A percentile compares a stretch with the other conserved stretches of the same genome.
These are phyloP conservation scores for Venturiaceae sp. DNA, from an alignment of 2,329 filamentous ascomycete genomes.

Conservation along the genomic window DNA sequence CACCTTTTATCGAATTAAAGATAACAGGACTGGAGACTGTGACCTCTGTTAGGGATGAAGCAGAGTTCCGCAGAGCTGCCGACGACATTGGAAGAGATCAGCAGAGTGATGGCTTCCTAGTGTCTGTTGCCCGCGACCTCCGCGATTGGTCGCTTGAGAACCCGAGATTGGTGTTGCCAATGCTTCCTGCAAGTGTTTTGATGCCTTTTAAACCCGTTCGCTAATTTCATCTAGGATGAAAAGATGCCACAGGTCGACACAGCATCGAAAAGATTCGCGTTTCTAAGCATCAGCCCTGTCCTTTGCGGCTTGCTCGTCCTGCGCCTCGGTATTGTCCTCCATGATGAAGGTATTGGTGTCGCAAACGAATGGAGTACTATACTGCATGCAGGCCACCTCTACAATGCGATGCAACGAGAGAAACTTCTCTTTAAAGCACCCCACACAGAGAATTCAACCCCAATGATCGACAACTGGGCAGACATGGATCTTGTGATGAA, in stretches of 20 bases:
- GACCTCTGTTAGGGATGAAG: neutral
- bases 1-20: too few species aligned
- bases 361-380: neutral
- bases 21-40: too few species aligned
- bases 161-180: neutral
- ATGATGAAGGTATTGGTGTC: neutral
- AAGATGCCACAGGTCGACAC: neutral
- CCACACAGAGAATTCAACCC: neutral
- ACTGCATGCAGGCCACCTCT: neutral
- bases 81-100: neutral
- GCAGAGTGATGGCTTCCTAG: neutral
- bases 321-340: neutral
- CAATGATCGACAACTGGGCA: neutral
- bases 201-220: too few species aligned
- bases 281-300: neutral
- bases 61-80: neutral
- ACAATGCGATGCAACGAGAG: slow-evolving; percentile 2
- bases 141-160: neutral
- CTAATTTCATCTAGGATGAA: too few species aligned
- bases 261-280: neutral
- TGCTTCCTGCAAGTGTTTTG: too few species aligned
- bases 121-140: neutral
- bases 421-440: neutral
- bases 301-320: slow-evolving; percentile 3
- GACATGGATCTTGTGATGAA: neutral